phyloP scores from a whole-genome alignment of 306 rosid genomes.

The Cyamopsis tetragonoloba region DNA sequence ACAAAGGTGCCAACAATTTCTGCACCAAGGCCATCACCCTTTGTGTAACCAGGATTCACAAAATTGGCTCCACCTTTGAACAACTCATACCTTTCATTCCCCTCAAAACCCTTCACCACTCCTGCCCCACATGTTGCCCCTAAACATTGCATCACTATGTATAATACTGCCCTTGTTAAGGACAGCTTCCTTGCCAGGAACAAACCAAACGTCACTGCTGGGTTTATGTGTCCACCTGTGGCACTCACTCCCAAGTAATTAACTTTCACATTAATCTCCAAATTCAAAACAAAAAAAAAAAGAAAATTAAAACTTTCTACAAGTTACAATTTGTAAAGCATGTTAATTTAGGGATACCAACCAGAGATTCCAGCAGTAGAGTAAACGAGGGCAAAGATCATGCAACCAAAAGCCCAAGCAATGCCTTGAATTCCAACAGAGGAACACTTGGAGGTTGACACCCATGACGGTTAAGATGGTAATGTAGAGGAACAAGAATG shows the following conservation, averaged over 20 bases:
- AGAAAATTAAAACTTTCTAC: too few relatives aligned
- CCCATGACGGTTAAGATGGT: constrained; percentile 86
- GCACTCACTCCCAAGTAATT: too few relatives aligned
- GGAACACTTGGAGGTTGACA: constrained; percentile 45
- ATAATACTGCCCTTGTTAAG: constrained; percentile 70
- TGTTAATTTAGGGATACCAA: not conserved
- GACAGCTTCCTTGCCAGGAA: constrained; percentile 83
- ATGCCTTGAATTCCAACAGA: constrained; percentile 86
- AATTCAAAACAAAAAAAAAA: not conserved
- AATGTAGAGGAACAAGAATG: constrained; percentile 89
- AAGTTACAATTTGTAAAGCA: too few relatives aligned
- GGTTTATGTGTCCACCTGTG: constrained; percentile 90
- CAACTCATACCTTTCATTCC: constrained; percentile 32
- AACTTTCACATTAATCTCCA: too few relatives aligned
- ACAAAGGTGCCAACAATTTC: constrained; percentile 84
- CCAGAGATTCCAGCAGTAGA: constrained; percentile 96
- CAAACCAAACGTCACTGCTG: constrained; percentile 87
- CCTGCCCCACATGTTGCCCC: constrained; percentile 91
- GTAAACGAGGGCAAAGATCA: constrained; percentile 94
- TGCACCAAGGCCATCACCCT: constrained; percentile 86
- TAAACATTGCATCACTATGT: constrained; percentile 75
- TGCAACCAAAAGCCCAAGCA: constrained; percentile 98
- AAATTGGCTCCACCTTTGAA: constrained; percentile 67
- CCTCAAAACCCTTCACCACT: constrained; percentile 75
- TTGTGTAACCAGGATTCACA: constrained; percentile 69